phyloP scores from a whole-genome alignment of 805 yeast species.

The Candida berthetii region DNA sequence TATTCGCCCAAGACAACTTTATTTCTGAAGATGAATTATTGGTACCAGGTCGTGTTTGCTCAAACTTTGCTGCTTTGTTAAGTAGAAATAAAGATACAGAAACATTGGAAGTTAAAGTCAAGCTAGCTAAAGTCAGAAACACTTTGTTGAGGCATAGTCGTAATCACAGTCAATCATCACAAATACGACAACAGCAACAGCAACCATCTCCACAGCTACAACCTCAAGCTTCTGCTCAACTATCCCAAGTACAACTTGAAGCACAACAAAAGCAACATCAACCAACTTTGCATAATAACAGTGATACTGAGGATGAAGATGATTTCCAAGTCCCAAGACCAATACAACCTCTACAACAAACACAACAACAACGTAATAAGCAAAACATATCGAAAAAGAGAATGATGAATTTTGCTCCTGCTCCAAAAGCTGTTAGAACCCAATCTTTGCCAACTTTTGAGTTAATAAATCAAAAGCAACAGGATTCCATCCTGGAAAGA shows the following conservation, averaged over 20 bases:
- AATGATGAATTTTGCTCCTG: constrained; percentile 35
- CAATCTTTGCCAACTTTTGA: constrained; percentile 33
- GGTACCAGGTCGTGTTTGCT: constrained; percentile 51
- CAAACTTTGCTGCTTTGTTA: constrained; percentile 43
- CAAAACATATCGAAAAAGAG: constrained; percentile 16
- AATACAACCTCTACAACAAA: constrained; percentile 3
- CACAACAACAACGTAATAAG: constrained; percentile 2
- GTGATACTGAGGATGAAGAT: not conserved
- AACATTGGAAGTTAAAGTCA: constrained; percentile 52
- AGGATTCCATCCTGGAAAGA: not conserved
- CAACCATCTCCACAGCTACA: constrained; percentile 5
- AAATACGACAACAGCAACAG: constrained; percentile 3
- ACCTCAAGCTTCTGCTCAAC: constrained; percentile 6
- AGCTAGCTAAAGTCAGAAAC: constrained; percentile 24
- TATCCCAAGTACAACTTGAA: not conserved
- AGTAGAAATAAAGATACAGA: constrained; percentile 32
- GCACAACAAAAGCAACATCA: constrained; percentile 1
- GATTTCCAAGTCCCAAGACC: not conserved
- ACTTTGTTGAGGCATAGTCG: not conserved
- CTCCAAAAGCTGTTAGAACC: constrained; percentile 40
- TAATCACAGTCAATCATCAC: not conserved
- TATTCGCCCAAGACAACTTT: constrained; percentile 13
- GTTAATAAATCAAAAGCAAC: constrained; percentile 1
- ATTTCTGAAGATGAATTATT: constrained; percentile 19
- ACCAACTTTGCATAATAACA: not conserved